Percentiles rank a stretch among this genome's conserved stretches.
phyloP scores from a whole-genome alignment of 2,329 filamentous ascomycete genomes.

The Aspergillus fumigatiaffinis region DNA sequence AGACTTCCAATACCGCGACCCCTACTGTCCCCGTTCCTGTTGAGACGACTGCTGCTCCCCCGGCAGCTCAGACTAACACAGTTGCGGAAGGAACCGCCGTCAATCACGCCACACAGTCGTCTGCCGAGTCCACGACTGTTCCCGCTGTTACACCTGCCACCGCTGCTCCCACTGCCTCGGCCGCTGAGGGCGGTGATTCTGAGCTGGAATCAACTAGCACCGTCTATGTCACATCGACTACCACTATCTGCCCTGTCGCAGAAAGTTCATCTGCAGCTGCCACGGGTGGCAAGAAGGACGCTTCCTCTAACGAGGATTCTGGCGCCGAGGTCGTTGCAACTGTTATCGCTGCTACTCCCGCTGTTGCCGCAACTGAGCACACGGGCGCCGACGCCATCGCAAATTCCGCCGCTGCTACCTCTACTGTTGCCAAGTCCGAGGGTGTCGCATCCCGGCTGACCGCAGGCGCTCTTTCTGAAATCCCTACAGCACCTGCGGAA shows the following conservation, averaged over 20 bases:
- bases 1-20: neutral
- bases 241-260: slow-evolving; percentile 16
- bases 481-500: neutral
- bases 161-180: neutral
- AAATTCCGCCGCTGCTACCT: neutral
- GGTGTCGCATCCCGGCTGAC: neutral
- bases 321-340: neutral
- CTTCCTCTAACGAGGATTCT: neutral
- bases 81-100: neutral
- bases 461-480: neutral
- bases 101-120: neutral
- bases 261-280: slow-evolving; percentile 2
- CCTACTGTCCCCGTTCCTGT: neutral
- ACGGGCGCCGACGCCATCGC: neutral
- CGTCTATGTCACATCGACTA: slow-evolving; percentile 9
- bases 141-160: neutral
- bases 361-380: neutral
- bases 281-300: neutral
- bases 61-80: neutral
- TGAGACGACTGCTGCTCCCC: neutral
- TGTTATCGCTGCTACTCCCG: neutral
- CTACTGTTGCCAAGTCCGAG: neutral
- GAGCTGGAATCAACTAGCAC: slow-evolving; percentile 4
- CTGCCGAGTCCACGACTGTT: neutral
- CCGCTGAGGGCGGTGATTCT: neutral